phyloP scores from a whole-genome alignment of 1,284 basidiomycete genomes.

The Ustilago shanxiensis region DNA sequence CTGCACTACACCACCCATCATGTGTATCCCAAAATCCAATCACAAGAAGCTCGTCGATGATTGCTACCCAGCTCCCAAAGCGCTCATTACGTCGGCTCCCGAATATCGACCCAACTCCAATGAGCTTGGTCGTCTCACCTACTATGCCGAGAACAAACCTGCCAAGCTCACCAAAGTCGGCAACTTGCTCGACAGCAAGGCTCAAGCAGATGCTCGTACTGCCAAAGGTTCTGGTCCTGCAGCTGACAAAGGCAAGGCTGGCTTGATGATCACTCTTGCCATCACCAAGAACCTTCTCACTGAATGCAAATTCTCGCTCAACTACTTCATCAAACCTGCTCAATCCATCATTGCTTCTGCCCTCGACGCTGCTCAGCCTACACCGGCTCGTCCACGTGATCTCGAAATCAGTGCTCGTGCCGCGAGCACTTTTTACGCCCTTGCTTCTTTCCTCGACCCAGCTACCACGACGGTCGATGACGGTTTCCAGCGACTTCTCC shows the following conservation, averaged over 20 bases:
- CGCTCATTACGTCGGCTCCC: slow-evolving; percentile 80
- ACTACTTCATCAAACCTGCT: slow-evolving; percentile 83
- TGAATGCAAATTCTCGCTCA: slow-evolving; percentile 88
- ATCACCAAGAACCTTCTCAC: slow-evolving; percentile 87
- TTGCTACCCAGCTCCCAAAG: slow-evolving; percentile 88
- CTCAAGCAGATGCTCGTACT: slow-evolving; percentile 78
- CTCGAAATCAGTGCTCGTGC: slow-evolving; percentile 86
- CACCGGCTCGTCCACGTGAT: slow-evolving; percentile 72
- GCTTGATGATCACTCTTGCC: slow-evolving; percentile 86
- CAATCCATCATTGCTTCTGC: slow-evolving; percentile 80
- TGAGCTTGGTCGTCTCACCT: slow-evolving; percentile 89
- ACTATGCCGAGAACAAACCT: slow-evolving; percentile 90
- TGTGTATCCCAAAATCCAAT: slow-evolving; percentile 77
- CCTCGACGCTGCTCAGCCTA: slow-evolving; percentile 75
- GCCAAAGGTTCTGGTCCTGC: slow-evolving; percentile 76
- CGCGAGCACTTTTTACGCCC: slow-evolving; percentile 87
- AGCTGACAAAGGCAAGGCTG: slow-evolving; percentile 80
- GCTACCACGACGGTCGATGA: slow-evolving; percentile 76
- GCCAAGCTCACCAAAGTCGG: slow-evolving; percentile 89
- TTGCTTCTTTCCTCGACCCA: slow-evolving; percentile 92
- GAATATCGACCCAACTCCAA: slow-evolving; percentile 78
- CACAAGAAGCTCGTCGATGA: slow-evolving; percentile 87
- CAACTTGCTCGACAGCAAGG: slow-evolving; percentile 83
- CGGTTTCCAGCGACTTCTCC: slow-evolving; percentile 76
- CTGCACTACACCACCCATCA: slow-evolving; percentile 7